A percentile compares a stretch with the other conserved stretches of the same genome.
Conservation (phyloP, 768 basidiomycete genomes). For the Xerocomellus intermedius region DNA sequence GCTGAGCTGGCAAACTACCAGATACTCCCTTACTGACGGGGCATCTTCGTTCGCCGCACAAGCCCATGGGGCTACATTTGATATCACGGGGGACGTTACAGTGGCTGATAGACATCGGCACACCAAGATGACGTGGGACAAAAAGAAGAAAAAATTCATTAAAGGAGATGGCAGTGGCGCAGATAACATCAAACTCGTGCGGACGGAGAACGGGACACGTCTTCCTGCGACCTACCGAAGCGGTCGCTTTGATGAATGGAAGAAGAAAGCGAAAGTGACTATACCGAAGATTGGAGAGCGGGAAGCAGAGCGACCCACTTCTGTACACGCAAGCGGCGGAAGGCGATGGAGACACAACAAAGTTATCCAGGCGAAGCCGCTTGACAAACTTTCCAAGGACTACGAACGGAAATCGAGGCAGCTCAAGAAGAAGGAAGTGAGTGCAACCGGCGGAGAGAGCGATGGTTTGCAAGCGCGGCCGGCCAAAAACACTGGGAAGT, state of each 20-base stretch:
- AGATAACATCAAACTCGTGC: conserved; percentile 92
- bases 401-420: conserved; percentile 75
- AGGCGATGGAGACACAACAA: conserved; percentile 75
- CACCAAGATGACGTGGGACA: conserved; percentile 78
- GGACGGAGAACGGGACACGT: conserved; percentile 87
- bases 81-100: conserved; percentile 72
- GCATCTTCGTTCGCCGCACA: conserved; percentile 84
- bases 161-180: conserved; percentile 82
- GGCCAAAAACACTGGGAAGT: conserved; percentile 31
- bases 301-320: conserved; percentile 48
- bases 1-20: conserved; percentile 28
- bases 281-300: conserved; percentile 83
- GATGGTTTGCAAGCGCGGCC: conserved; percentile 22
- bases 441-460: conserved; percentile 24
- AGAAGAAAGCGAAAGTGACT: conserved; percentile 65
- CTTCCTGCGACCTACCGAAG: conserved; percentile 91
- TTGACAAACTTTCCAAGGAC: conserved; percentile 69
- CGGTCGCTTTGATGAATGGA: conserved; percentile 96
- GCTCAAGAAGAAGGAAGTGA: conserved; percentile 53
- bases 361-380: conserved; percentile 61
- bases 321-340: conserved; percentile 39
- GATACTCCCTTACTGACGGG: conserved; percentile 88
- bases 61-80: conserved; percentile 76
- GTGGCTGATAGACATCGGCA: conserved; percentile 59
- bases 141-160: conserved; percentile 93